Conservation (phyloP, 306 rosid genomes). For the Hylodesmum podocarpum region DNA sequence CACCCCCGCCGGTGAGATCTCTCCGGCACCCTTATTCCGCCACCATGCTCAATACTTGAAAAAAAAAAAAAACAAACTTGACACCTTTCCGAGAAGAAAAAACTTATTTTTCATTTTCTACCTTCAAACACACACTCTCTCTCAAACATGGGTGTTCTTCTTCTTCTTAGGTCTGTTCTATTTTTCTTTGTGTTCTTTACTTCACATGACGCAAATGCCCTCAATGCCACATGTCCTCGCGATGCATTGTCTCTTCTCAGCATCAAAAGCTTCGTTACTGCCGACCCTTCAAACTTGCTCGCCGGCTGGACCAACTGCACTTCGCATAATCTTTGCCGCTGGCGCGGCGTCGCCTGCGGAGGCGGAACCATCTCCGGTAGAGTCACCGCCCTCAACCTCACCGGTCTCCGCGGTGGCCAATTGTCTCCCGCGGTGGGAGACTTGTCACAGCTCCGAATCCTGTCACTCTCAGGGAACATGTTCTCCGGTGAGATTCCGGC, state of each 20-base stretch:
- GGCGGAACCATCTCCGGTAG: constrained; percentile 13
- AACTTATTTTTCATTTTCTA: neutral
- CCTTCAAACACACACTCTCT: neutral
- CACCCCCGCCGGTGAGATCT: constrained; percentile 24
- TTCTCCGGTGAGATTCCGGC: constrained; percentile 55
- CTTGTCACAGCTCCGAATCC: constrained; percentile 39
- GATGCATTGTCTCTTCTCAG: constrained; percentile 62
- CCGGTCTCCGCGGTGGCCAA: constrained; percentile 41
- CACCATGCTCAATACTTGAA: constrained; percentile 24
- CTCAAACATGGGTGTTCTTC: constrained; percentile 35
- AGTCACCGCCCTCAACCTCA: constrained; percentile 41
- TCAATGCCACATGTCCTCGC: neutral
- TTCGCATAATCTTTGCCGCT: constrained; percentile 38
- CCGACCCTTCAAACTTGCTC: constrained; percentile 43
- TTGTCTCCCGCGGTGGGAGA: constrained; percentile 41
- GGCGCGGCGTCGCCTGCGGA: constrained; percentile 58
- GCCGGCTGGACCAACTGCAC: constrained; percentile 37
- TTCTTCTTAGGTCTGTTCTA: constrained; percentile 10
- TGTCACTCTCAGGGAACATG: constrained; percentile 51
- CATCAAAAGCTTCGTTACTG: constrained; percentile 41
- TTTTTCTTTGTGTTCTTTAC: constrained; percentile 26
- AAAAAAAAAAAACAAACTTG: neutral
- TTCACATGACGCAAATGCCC: constrained; percentile 28
- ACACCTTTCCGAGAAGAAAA: neutral
- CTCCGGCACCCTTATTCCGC: neutral